Evolutionary conservation across 352 stramenopile species (phyloP).

Genomic region (Phytophthora pinifolia): DNA sequence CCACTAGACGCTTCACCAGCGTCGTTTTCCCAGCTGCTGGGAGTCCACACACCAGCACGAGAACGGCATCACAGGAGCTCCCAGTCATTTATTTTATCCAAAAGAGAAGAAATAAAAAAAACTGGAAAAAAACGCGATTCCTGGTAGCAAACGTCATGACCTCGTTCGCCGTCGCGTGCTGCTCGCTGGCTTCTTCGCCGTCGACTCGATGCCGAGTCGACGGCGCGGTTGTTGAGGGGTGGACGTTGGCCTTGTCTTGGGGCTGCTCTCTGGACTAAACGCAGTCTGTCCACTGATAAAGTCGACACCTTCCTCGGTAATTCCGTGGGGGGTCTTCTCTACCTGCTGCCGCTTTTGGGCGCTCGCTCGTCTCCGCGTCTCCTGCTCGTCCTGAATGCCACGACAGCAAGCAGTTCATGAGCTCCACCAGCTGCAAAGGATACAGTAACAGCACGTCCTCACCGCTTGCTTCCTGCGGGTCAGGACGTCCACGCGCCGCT

Average conservation of each 20-base stretch:
- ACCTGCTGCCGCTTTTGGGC: conserved; percentile 16
- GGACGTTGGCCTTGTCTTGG: not conserved
- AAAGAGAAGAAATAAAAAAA: not conserved
- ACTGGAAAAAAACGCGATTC: too few relatives aligned
- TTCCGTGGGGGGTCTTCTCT: conserved; percentile 3
- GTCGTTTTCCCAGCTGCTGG: conserved; percentile 73
- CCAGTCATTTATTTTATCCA: conserved; percentile 19
- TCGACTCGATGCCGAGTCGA: conserved; percentile 43
- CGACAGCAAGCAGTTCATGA: not conserved
- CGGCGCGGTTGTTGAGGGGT: conserved; percentile 20
- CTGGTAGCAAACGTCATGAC: too few relatives aligned
- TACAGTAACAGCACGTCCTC: not conserved
- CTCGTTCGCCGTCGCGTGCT: conserved; percentile 13
- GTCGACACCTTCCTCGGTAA: not conserved
- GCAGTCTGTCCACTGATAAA: not conserved
- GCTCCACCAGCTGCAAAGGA: not conserved
- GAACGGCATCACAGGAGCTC: conserved; percentile 16
- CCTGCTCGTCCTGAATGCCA: conserved; percentile 27
- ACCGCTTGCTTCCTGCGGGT: conserved; percentile 26
- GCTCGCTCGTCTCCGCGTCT: conserved; percentile 20
- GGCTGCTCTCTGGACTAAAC: not conserved
- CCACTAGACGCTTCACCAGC: conserved; percentile 37
- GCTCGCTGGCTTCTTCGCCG: conserved; percentile 27
- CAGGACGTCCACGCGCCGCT: conserved; percentile 33
- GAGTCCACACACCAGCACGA: conserved; percentile 66